Evolutionary conservation across 257 asterid genomes (phyloP), one percentile per base, ranked within the genome.

Genomic region (Petunia secreta): DNA sequence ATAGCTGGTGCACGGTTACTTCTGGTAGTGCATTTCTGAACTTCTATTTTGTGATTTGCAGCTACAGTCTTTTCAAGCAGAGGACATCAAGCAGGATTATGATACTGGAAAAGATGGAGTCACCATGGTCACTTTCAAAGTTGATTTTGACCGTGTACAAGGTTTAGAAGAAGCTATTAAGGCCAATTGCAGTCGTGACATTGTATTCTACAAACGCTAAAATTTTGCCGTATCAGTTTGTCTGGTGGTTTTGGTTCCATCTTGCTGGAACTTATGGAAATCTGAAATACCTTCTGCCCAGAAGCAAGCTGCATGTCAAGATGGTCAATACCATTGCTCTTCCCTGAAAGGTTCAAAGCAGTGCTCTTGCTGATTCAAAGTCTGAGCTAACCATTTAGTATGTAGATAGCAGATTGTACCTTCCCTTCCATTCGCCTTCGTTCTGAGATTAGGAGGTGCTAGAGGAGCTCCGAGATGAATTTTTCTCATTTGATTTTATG

Each of bases 1-100:
- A 64, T 59, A 63, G 4, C 64, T 34, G 43, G 43, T 48, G 5
- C 59, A 71, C 58, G 34, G 25, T 25, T 48, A 10, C 34, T 71
- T 10, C 1, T 44, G 5, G 8, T 16, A 0, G 0, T 68, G 75
- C 57, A 68, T 69, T 44, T 69, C 77, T 25, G 77, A 39, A 55
- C 2, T n/a, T 64, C 74, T 38, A 53, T 40, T 34, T 73, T 54
- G 5, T 66, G 34, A 34, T 55, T 66, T 81, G 88, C 97, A 95
- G 99, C 97, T 95, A 63, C 99, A 93, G 80, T 82, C 91, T 5
- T 92, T 87, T 85, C 83, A 93, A 90, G 98, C 82, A 57, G 99
- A 95, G 87, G 98, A 93, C 81, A 93, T 95, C 85, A 91, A 91
- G 86, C 98, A 95, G 88, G 97, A 95, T 85, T 95, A 93, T 80